Evolutionary conservation across 208 protist genomes (phyloP).

Genomic region (Crithidia bombi): DNA sequence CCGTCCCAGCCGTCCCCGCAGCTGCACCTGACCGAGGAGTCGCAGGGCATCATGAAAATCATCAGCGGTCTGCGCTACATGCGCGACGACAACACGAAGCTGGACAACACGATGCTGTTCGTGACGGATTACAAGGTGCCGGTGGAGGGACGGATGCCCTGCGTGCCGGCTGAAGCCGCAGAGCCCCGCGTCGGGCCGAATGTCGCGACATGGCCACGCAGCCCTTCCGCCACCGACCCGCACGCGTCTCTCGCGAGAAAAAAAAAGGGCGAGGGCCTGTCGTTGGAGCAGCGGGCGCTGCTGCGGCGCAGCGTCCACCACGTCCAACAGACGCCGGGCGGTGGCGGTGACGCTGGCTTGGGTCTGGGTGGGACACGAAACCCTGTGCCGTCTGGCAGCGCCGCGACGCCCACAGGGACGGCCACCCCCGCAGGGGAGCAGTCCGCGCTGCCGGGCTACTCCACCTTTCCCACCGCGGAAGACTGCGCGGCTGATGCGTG

Average conservation of each 20-base stretch:
- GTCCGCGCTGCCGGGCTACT: constrained; percentile 22
- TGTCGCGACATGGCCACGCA: constrained; percentile 1
- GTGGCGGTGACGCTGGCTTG: constrained; percentile 15
- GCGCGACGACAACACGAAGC: constrained; percentile 75
- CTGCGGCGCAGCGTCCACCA: constrained; percentile 25
- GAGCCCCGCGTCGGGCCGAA: constrained; percentile 22
- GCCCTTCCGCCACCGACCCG: no score
- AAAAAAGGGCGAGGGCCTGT: constrained; percentile 12
- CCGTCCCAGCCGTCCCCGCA: constrained; percentile 81
- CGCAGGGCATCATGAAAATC: constrained; percentile 82
- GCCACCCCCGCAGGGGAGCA: constrained; percentile 1
- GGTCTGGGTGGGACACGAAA: constrained; percentile 12
- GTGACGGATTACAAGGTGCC: constrained; percentile 68
- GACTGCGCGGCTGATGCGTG: constrained; percentile 36
- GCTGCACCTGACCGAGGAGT: constrained; percentile 87
- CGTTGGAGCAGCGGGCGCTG: constrained; percentile 30
- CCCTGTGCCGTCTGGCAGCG: not conserved
- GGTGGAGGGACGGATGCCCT: constrained; percentile 60
- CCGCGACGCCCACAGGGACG: not conserved
- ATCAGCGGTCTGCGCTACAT: constrained; percentile 86
- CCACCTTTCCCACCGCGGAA: constrained; percentile 43
- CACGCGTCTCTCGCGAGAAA: not conserved
- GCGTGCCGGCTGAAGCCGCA: constrained; percentile 13
- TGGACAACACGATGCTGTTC: constrained; percentile 86
- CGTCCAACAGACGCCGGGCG: constrained; percentile 12